Percentiles rank a stretch among this genome's conserved stretches.
phyloP scores from a whole-genome alignment of 805 yeast species.

The Ogataea siamensis region DNA sequence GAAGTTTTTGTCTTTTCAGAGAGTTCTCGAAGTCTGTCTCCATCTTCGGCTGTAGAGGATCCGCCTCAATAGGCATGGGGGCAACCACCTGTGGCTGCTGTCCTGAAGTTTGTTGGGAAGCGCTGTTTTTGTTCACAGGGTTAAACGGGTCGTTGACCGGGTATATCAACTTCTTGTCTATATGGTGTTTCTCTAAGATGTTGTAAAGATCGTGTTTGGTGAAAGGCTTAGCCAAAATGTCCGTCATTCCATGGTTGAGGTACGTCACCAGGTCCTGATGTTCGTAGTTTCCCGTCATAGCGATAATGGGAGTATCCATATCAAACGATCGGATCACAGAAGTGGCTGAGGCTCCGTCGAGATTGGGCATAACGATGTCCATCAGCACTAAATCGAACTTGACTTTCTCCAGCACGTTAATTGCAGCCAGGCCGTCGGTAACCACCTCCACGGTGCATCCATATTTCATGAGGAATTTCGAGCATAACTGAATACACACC shows the following conservation, averaged over 20 bases:
- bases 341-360: constrained; percentile 89
- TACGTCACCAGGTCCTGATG: constrained; percentile 78
- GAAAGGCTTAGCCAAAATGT: constrained; percentile 91
- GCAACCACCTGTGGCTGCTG: constrained; percentile 3
- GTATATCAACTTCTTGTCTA: constrained; percentile 36
- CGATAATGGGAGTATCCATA: constrained; percentile 83
- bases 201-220: constrained; percentile 80
- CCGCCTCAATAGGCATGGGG: constrained; percentile 2
- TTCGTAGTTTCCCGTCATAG: constrained; percentile 89
- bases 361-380: constrained; percentile 89
- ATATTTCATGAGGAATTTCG: constrained; percentile 77
- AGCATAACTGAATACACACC: constrained; percentile 78
- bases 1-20: constrained; percentile 15
- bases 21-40: constrained; percentile 16
- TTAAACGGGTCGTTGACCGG: constrained; percentile 25
- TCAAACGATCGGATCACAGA: constrained; percentile 84
- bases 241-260: constrained; percentile 86
- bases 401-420: constrained; percentile 66
- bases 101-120: constrained; percentile 2
- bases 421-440: constrained; percentile 88
- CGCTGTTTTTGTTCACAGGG: constrained; percentile 13
- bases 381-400: constrained; percentile 75
- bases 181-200: constrained; percentile 72
- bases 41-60: constrained; percentile 1
- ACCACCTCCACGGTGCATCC: constrained; percentile 94